Evolutionary conservation across 129 eudicot genomes (phyloP).

Genomic region (Tanacetum coccineum): DNA sequence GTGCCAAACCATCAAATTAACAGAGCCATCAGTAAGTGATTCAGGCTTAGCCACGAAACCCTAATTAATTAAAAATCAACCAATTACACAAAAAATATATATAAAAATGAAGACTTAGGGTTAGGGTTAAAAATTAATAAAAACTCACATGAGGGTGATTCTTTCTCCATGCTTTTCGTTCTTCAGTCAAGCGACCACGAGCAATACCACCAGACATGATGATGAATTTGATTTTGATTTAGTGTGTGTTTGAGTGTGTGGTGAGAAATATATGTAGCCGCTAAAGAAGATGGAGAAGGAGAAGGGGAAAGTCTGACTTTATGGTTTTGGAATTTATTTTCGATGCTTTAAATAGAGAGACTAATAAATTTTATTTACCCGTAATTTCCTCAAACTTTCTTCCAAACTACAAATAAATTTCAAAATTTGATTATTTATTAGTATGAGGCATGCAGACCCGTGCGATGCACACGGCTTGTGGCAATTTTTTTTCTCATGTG

Average conservation of each 20-base stretch:
- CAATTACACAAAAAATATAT: background rate
- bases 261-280: background rate
- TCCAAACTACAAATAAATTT: too few species aligned
- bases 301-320: too few species aligned
- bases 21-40: slow-evolving; percentile 62
- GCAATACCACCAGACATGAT: slow-evolving; percentile 85
- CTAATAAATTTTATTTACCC: too few species aligned
- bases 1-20: slow-evolving; percentile 78
- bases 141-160: slow-evolving; percentile 83
- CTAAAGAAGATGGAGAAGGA: too few species aligned
- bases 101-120: slow-evolving; percentile 13
- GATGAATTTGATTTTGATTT: background rate
- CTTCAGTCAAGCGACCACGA: slow-evolving; percentile 87
- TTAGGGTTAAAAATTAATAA: background rate
- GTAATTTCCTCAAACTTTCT: too few species aligned
- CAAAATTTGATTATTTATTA: too few species aligned
- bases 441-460: too few species aligned
- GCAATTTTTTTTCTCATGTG: too few species aligned
- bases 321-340: too few species aligned
- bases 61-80: slow-evolving; percentile 28
- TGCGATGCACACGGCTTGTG: too few species aligned
- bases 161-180: slow-evolving; percentile 83
- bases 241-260: background rate
- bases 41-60: slow-evolving; percentile 92
- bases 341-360: too few species aligned